Evolutionary conservation across 2,329 filamentous ascomycete species (phyloP).

Genomic region (Septoria linicola): DNA sequence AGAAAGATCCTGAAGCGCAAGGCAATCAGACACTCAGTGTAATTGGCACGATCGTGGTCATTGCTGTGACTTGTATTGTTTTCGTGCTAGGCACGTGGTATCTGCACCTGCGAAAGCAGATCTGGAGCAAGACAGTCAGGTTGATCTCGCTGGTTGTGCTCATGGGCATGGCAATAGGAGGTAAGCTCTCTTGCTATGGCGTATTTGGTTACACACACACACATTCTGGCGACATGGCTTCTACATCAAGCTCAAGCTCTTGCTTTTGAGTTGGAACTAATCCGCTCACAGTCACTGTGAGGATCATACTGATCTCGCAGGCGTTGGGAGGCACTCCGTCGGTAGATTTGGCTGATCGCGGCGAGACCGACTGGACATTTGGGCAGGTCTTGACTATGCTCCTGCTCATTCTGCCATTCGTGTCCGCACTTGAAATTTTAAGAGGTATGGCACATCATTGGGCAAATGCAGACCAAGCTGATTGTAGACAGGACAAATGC

Average conservation of each 20-base stretch:
- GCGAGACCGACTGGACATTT: constrained; percentile 62
- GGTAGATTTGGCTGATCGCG: constrained; percentile 51
- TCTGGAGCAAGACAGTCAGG: constrained; percentile 57
- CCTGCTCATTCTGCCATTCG: constrained; percentile 59
- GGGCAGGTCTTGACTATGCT: constrained; percentile 62
- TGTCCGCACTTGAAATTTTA: constrained; percentile 60
- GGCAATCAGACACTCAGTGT: constrained; percentile 47
- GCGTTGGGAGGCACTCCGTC: constrained; percentile 58
- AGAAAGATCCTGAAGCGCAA: constrained; percentile 33
- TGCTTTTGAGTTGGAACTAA: background rate
- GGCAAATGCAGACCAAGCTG: background rate
- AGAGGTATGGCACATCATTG: constrained; percentile 46
- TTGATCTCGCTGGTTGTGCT: constrained; percentile 53
- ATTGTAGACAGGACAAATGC: constrained; percentile 23
- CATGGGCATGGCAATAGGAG: constrained; percentile 57
- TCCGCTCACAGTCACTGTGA: constrained; percentile 45
- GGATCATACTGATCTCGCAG: constrained; percentile 59
- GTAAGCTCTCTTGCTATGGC: no score
- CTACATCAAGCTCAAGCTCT: no score
- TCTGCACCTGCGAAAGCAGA: constrained; percentile 56
- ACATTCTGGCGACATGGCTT: no score
- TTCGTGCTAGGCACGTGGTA: constrained; percentile 65
- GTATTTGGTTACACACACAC: no score
- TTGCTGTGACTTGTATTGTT: constrained; percentile 58
- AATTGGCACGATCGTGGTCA: constrained; percentile 61